phyloP scores from a whole-genome alignment of 441 rosid genomes.

The Adansonia gregorii region DNA sequence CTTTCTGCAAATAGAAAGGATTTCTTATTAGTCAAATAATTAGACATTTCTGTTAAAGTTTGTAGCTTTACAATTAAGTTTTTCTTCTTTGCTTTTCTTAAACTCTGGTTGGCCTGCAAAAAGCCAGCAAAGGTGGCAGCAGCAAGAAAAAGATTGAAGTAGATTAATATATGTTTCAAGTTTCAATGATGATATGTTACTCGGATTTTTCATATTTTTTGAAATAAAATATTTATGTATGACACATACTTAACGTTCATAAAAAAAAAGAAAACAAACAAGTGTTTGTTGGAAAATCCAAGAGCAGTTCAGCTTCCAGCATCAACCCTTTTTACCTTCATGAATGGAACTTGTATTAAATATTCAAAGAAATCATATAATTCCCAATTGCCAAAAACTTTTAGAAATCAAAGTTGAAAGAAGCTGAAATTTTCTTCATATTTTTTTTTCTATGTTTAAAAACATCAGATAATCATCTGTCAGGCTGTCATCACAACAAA shows the following conservation, averaged over 20 bases:
- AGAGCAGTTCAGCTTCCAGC: neutral
- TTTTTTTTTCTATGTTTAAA: too few relatives aligned
- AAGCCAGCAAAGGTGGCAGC: slow-evolving; percentile 18
- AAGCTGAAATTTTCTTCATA: neutral
- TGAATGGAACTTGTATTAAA: neutral
- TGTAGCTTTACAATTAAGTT: neutral
- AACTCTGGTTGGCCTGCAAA: slow-evolving; percentile 4
- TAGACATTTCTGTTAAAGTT: slow-evolving; percentile 29
- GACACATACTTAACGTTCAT: too few relatives aligned
- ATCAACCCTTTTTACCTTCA: neutral
- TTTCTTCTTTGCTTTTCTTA: neutral
- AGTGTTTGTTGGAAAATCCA: too few relatives aligned
- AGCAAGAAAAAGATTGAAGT: neutral
- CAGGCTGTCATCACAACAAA: neutral
- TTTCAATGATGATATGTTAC: neutral
- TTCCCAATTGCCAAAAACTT: neutral
- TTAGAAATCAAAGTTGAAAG: neutral
- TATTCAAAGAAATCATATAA: neutral
- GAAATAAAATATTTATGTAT: too few relatives aligned
- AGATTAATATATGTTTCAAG: neutral
- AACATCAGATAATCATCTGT: neutral
- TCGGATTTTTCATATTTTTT: too few relatives aligned
- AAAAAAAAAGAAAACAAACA: too few relatives aligned
- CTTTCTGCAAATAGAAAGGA: slow-evolving; percentile 15
- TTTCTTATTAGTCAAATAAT: slow-evolving; percentile 27